phyloP scores from a whole-genome alignment of 306 rosid species.

The Hippophae rhamnoides region DNA sequence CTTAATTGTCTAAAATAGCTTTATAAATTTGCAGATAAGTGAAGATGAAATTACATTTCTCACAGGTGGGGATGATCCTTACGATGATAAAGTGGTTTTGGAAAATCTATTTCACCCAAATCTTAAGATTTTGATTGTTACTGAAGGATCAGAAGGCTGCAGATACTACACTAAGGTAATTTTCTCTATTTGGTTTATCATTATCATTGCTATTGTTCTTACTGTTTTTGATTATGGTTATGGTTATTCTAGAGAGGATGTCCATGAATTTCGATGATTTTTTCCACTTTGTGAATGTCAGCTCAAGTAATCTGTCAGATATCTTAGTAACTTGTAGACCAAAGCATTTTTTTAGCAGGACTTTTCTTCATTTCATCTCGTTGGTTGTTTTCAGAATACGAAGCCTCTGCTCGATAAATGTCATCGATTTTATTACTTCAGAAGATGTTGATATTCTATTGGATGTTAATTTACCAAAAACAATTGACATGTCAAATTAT shows the following conservation, averaged over 20 bases:
- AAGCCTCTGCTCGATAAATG: too few species aligned
- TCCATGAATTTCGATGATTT: not conserved
- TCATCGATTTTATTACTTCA: too few species aligned
- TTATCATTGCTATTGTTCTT: not conserved
- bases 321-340: too few species aligned
- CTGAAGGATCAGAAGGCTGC: constrained; percentile 73
- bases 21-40: constrained; percentile 48
- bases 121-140: constrained; percentile 60
- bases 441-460: too few species aligned
- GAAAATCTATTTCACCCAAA: constrained; percentile 61
- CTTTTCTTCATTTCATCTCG: too few species aligned
- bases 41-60: constrained; percentile 70
- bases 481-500: too few species aligned
- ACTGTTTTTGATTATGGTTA: not conserved
- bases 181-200: not conserved
- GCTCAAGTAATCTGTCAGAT: not conserved
- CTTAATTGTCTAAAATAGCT: not conserved
- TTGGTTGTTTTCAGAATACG: too few species aligned
- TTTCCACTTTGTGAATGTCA: not conserved
- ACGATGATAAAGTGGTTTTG: constrained; percentile 59
- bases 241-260: not conserved
- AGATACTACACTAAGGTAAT: constrained; percentile 70
- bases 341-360: too few species aligned
- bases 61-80: constrained; percentile 63
- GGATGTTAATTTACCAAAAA: too few species aligned